phyloP scores from a whole-genome alignment of 2,329 filamentous ascomycete genomes.

The Knufia petricola region DNA sequence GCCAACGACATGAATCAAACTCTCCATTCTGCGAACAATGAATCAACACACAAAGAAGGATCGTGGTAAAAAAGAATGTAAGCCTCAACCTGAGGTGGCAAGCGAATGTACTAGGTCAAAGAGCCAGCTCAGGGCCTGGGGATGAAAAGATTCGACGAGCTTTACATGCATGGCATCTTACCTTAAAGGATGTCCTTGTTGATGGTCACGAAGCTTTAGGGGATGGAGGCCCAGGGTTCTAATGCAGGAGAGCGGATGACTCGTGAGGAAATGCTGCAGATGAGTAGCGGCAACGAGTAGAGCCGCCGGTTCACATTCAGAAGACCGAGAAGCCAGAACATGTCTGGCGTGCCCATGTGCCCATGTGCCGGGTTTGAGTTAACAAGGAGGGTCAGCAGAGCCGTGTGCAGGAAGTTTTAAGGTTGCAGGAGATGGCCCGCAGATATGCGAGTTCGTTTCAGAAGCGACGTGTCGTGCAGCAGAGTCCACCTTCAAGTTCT shows the following conservation, averaged over 20 bases:
- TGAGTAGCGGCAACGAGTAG: too few species aligned
- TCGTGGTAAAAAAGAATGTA: background rate
- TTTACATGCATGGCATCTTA: background rate
- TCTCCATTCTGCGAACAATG: background rate
- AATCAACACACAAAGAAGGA: background rate
- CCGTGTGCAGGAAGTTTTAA: background rate
- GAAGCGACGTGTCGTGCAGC: background rate
- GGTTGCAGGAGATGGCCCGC: background rate
- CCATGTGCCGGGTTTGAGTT: background rate
- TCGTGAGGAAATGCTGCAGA: background rate
- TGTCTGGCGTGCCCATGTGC: background rate
- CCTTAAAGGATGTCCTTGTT: background rate
- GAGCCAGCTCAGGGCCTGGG: background rate
- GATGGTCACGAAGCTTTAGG: background rate
- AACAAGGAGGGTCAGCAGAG: constrained; percentile 1
- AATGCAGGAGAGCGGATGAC: constrained; percentile 6
- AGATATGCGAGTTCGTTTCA: constrained; percentile 6
- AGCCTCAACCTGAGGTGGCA: background rate
- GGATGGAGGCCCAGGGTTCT: background rate
- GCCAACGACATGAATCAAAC: constrained; percentile 1
- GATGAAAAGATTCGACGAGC: background rate
- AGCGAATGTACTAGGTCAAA: background rate
- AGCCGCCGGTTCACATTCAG: too few species aligned
- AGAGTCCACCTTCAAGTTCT: background rate
- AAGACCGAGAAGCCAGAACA: background rate